Base-by-base conservation (phyloP, 2,329 filamentous ascomycete species). In the Apiospora saccharicola region DNA sequence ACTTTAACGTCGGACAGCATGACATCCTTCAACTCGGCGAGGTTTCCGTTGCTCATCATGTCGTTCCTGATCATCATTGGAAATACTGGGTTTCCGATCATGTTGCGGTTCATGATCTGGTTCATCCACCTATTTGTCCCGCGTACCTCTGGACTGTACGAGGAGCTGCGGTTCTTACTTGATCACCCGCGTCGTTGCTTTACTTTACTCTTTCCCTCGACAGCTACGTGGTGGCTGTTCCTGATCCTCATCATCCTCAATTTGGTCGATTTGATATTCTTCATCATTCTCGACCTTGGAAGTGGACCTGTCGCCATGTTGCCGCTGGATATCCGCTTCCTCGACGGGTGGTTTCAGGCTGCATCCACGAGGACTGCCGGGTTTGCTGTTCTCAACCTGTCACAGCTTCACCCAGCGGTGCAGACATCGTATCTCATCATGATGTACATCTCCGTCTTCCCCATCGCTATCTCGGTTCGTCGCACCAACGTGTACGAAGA, bases 401-500 rank as follows among this genome's bases (percentile, higher is more conserved):
- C 93, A 1, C 84, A 89, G 0, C 86, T 99, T 1, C 95, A 98
- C 76, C 95, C 96, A 0, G 96, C 93, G 3, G 94, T 98, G 72
- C 95, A 98, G 78, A 94, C 97, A 19, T 94, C 95, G 34, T 98
- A 98, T 84, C 86, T 98, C 82, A 92, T 98, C 82, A 98, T 98
- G 96, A 98, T 98, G 96, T 98, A 98, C 82, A 98, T 98, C 74
- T 98, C 95, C 72, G 94, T 98, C 73, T 97, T 98, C 77, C 96
- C 96, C 6, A 97, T 98, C 77, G 96, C 96, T 80, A 98, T 98
- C 78, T 96, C 94, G 8, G 93, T 98, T 77, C 94, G 96, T 70
- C 89, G 94, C 75, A 98, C 96, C 72, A 98, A 98, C 80, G 96
- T 98, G 2, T 98, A 98, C 84, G 96, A 98, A 82, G 96, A 98